Conservation (phyloP, 2,329 filamentous ascomycete genomes). For the Xylaria sp. region DNA sequence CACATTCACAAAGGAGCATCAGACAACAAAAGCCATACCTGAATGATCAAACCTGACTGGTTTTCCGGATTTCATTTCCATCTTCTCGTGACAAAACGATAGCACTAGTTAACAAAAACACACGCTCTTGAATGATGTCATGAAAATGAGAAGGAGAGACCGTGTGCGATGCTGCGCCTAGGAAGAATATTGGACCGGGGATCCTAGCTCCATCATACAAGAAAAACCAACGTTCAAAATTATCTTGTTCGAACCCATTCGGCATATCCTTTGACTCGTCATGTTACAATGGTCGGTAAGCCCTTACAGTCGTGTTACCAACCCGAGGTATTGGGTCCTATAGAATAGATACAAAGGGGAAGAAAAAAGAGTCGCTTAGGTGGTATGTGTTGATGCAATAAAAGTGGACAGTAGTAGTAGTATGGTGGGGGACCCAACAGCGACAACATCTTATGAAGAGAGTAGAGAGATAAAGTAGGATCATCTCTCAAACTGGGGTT, state of each 20-base stretch:
- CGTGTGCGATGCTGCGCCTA: slow-evolving; percentile 31
- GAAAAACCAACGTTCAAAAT: slow-evolving; percentile 21
- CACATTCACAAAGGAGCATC: not conserved
- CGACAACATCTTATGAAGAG: not conserved
- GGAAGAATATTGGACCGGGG: slow-evolving; percentile 30
- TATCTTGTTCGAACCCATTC: slow-evolving; percentile 17
- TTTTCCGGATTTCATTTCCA: slow-evolving; percentile 30
- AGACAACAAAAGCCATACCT: not conserved
- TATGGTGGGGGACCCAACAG: not conserved
- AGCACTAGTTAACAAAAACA: slow-evolving; percentile 13
- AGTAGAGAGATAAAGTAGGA: not conserved
- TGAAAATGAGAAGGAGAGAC: slow-evolving; percentile 20
- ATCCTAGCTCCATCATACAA: slow-evolving; percentile 32
- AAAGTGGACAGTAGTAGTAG: not conserved
- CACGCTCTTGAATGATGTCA: slow-evolving; percentile 23
- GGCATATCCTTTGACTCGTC: slow-evolving; percentile 27
- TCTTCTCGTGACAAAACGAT: slow-evolving; percentile 24
- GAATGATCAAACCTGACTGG: slow-evolving; percentile 16
- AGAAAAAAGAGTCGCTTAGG: slow-evolving; percentile 34
- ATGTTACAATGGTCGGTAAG: slow-evolving; percentile 34
- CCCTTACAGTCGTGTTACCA: slow-evolving; percentile 5
- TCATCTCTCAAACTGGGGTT: slow-evolving; percentile 50
- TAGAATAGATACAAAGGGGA: slow-evolving; percentile 48
- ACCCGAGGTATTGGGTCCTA: slow-evolving; percentile 35
- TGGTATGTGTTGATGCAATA: slow-evolving; percentile 31